phyloP scores from a whole-genome alignment of 768 basidiomycete genomes.

The Auricularia heimuer region DNA sequence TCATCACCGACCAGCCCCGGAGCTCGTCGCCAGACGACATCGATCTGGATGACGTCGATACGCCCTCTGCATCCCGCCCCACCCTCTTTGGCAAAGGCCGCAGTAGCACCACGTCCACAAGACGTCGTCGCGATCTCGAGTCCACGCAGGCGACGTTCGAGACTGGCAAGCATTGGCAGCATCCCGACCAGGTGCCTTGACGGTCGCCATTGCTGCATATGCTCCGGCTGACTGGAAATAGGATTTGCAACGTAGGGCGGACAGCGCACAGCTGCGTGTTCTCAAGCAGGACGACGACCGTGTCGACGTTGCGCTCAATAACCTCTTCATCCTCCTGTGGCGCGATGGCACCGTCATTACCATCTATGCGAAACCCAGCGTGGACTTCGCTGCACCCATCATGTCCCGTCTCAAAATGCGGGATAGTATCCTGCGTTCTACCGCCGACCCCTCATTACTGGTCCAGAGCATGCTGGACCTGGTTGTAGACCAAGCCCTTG shows the following conservation, averaged over 20 bases:
- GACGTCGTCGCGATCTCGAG: background rate
- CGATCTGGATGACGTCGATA: conserved; percentile 10
- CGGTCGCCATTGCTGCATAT: background rate
- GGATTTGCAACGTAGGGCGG: background rate
- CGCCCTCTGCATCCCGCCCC: background rate
- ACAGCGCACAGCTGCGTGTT: conserved; percentile 19
- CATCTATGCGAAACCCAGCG: conserved; percentile 36
- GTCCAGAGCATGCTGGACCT: conserved; percentile 61
- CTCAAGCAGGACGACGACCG: conserved; percentile 41
- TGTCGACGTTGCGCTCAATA: conserved; percentile 47
- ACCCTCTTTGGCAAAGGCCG: background rate
- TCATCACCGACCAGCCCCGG: conserved; percentile 23
- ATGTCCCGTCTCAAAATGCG: conserved; percentile 43
- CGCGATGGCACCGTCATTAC: conserved; percentile 61
- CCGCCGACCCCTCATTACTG: conserved; percentile 58
- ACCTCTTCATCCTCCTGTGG: conserved; percentile 60
- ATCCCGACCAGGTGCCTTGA: background rate
- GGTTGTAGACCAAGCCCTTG: conserved; percentile 58
- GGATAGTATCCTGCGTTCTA: conserved; percentile 50
- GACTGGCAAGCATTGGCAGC: background rate
- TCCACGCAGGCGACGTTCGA: background rate
- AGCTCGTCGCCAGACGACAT: conserved; percentile 23
- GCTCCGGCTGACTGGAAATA: background rate
- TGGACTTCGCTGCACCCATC: conserved; percentile 47
- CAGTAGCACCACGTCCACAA: background rate